phyloP scores from a whole-genome alignment of 139 green algal species.

The Protoeuglena noctilucae region DNA sequence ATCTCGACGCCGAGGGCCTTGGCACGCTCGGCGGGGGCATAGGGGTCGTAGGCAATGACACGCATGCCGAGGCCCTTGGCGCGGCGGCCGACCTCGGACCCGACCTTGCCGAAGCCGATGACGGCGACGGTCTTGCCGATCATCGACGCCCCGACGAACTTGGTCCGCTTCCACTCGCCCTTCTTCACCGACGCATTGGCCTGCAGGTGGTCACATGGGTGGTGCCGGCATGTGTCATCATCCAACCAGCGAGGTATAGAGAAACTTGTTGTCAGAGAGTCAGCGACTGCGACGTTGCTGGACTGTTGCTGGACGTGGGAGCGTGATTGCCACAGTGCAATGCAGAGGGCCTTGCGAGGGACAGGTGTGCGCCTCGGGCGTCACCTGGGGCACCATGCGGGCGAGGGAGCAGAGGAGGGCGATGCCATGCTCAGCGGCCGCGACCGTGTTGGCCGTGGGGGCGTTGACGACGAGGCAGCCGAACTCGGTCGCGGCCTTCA shows the following conservation, averaged over 20 bases:
- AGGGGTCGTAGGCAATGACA: slow-evolving; percentile 84
- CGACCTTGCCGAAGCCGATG: slow-evolving; percentile 94
- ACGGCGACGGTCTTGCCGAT: slow-evolving; percentile 84
- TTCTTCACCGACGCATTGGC: slow-evolving; percentile 78
- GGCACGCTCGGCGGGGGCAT: slow-evolving; percentile 61
- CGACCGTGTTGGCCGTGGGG: slow-evolving; percentile 91
- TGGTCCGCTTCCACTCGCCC: slow-evolving; percentile 69
- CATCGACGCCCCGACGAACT: slow-evolving; percentile 68
- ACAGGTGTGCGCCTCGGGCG: too few species aligned
- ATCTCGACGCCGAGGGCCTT: slow-evolving; percentile 52
- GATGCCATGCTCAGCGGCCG: slow-evolving; percentile 90
- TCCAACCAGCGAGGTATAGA: too few species aligned
- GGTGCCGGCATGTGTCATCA: too few species aligned
- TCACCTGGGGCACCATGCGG: slow-evolving; percentile 67
- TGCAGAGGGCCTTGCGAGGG: too few species aligned
- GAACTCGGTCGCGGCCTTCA: slow-evolving; percentile 75
- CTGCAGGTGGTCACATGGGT: too few species aligned
- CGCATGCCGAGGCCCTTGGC: slow-evolving; percentile 71
- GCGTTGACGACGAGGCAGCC: slow-evolving; percentile 94
- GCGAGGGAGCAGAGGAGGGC: slow-evolving; percentile 73
- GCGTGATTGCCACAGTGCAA: too few species aligned
- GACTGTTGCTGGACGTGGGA: too few species aligned
- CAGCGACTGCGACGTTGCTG: too few species aligned
- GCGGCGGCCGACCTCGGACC: slow-evolving; percentile 70
- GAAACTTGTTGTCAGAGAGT: too few species aligned